Evolutionary conservation across 306 rosid species (phyloP).

Genomic region (Morella rubra): DNA sequence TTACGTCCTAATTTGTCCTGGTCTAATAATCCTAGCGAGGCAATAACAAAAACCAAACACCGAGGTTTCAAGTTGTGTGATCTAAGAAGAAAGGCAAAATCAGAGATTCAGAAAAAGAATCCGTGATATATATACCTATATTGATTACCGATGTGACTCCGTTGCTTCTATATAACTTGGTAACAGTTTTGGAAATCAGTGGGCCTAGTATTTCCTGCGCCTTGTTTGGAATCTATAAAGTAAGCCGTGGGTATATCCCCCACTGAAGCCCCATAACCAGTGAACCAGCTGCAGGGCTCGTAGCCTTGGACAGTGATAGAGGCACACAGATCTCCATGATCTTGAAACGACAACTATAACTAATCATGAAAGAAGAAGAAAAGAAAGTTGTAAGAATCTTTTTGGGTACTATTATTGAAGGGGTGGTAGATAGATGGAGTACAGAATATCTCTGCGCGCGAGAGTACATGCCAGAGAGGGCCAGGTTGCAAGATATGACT

Average conservation of each 20-base stretch:
- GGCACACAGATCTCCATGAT: constrained; percentile 50
- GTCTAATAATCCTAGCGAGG: not conserved
- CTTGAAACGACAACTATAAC: constrained; percentile 37
- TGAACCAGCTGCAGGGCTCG: constrained; percentile 31
- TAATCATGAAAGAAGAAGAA: constrained; percentile 22
- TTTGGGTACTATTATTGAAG: constrained; percentile 21
- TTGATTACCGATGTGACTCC: not conserved
- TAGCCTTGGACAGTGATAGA: constrained; percentile 43
- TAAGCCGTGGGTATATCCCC: not conserved
- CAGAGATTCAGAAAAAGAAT: not conserved
- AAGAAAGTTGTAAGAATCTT: not conserved
- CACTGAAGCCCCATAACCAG: constrained; percentile 15
- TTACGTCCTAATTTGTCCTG: not conserved
- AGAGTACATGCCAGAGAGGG: constrained; percentile 26
- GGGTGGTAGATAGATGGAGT: constrained; percentile 24
- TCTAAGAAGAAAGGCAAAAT: not conserved
- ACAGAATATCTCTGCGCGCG: constrained; percentile 19
- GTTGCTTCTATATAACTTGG: not conserved
- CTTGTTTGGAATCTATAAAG: not conserved
- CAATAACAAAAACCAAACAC: not conserved
- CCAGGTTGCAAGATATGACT: constrained; percentile 32
- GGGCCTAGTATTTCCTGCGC: no score
- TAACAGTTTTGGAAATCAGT: not conserved
- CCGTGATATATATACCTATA: no score
- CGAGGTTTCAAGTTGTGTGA: not conserved